phyloP scores from a whole-genome alignment of 2,329 filamentous ascomycete genomes.

The Corniculantispora saksenae region DNA sequence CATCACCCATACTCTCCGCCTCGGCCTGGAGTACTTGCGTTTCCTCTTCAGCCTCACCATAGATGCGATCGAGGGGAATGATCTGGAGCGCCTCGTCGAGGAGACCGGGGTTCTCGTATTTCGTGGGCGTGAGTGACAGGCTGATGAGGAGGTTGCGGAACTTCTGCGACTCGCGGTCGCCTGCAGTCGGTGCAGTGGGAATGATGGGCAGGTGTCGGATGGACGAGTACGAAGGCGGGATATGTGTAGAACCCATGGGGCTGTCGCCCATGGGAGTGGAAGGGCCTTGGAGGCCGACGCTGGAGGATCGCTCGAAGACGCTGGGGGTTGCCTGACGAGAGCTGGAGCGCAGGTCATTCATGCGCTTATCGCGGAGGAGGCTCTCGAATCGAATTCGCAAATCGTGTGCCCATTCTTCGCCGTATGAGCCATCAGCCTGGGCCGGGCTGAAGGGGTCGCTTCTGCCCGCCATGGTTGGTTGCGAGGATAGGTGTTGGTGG shows the following conservation, averaged over 20 bases:
- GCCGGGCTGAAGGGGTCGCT: slow-evolving; percentile 35
- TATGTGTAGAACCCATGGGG: slow-evolving; percentile 50
- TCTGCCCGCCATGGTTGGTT: slow-evolving; percentile 41
- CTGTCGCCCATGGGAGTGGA: slow-evolving; percentile 41
- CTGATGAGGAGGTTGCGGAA: slow-evolving; percentile 83
- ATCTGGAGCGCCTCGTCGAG: slow-evolving; percentile 86
- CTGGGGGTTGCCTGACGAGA: slow-evolving; percentile 61
- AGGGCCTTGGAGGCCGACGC: slow-evolving; percentile 44
- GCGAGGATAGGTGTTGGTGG: background rate
- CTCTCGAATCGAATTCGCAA: slow-evolving; percentile 84
- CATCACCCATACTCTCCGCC: slow-evolving; percentile 82
- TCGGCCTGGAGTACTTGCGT: slow-evolving; percentile 83
- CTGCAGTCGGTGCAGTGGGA: slow-evolving; percentile 69
- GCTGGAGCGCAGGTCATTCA: slow-evolving; percentile 68
- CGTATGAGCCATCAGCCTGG: slow-evolving; percentile 46
- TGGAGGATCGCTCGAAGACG: slow-evolving; percentile 52
- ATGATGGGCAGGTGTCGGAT: slow-evolving; percentile 54
- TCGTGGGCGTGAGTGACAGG: slow-evolving; percentile 82
- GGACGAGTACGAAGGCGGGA: slow-evolving; percentile 50
- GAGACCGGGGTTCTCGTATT: slow-evolving; percentile 94
- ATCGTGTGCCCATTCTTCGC: slow-evolving; percentile 76
- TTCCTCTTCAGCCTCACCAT: slow-evolving; percentile 92
- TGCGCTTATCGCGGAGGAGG: slow-evolving; percentile 79
- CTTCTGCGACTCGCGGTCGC: slow-evolving; percentile 68
- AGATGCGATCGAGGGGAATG: slow-evolving; percentile 88